Conservation (phyloP, 208 protist genomes). For the Polymyxa betae region DNA sequence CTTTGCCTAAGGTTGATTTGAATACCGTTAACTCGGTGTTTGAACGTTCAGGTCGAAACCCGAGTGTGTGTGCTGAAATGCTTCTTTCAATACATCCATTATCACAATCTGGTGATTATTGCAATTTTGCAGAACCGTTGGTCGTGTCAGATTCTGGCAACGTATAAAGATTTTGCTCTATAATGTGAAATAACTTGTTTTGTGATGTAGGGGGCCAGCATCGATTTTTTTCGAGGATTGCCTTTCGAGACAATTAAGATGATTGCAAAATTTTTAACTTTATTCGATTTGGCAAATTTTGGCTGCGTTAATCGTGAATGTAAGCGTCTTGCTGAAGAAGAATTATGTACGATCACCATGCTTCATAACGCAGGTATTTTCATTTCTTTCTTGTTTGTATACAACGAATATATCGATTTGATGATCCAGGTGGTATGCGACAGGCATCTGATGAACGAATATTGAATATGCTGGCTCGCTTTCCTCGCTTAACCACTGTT, state of each 20-base stretch:
- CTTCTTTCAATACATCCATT: not conserved
- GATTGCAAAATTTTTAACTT: constrained; percentile 16
- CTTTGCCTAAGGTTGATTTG: not conserved
- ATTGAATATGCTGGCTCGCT: constrained; percentile 7
- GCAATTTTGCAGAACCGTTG: not conserved
- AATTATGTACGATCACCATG: not conserved
- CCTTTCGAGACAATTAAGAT: not conserved
- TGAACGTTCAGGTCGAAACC: not conserved
- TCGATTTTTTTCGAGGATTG: not conserved
- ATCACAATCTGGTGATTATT: not conserved
- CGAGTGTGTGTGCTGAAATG: constrained; percentile 45
- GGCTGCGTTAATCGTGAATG: constrained; percentile 43
- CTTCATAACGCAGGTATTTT: not conserved
- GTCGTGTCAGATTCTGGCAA: not conserved
- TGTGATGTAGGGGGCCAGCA: not conserved
- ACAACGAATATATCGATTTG: not conserved
- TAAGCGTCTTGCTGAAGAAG: constrained; percentile 11
- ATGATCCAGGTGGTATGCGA: not conserved
- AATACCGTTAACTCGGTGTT: not conserved
- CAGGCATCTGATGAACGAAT: constrained; percentile 16
- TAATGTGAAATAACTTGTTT: not conserved
- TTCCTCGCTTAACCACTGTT: constrained; percentile 21
- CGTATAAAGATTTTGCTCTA: not conserved
- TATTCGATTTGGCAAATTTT: constrained; percentile 21
- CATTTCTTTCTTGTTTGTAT: not conserved